Evolutionary conservation across 1,284 basidiomycete species (phyloP), one percentile per base, ranked within the genome.

Genomic region (Marasmius fiardii): DNA sequence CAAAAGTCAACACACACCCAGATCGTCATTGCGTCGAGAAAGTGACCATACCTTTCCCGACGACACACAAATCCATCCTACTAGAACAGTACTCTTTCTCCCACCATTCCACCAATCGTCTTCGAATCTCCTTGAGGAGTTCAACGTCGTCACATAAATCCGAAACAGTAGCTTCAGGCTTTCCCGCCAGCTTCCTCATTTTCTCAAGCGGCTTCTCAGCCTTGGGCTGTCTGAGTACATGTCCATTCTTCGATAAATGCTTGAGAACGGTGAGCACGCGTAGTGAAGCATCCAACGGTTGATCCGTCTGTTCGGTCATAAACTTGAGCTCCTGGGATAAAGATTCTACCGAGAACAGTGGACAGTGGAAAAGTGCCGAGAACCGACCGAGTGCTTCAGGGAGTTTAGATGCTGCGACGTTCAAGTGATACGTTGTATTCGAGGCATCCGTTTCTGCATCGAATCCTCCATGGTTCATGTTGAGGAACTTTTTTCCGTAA

Each of bases 251-350:
- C 47, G 58, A 77, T 20, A 86, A 71, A 21, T 69, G 71, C 71
- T 87, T 88, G 62, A 80, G 79, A 31, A 90, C 74, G 68, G 88
- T 86, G 67, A 80, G 80, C 47, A 82, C 70, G 6, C 86, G 75
- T 76, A 85, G 82, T 58, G 73, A 70, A 69, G 88, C 86, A 51
- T 73, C 76, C 70, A 86, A 85, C 18, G 84, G 64, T 65, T 88
- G 88, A 69, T 87, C 85, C 71, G 83, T 84, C 74, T 86, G 81
- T 66, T 90, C 86, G 31, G 81, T 82, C 28, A 90, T 86, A 6
- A 86, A 86, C 53, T 85, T 79, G 65, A 87, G 80, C 69, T 90
- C 86, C 39, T 86, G 74, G 61, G 84, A 79, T 5, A 85, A 82
- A 63, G 85, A 84, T 52, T 78, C 80, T 12, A 75, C 65, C 43